Conservation (phyloP, 176 grass and related monocot genomes). For the Triticum aestivum region IWGSC_CS_RefSeq_v2.1 NC_057806.1:701773101-701773600, state of each 20-base stretch:
- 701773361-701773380: conserved; percentile 45
- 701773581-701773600: conserved; percentile 55
- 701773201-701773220: conserved; percentile 55
- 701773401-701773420: not conserved
- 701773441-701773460: not conserved
- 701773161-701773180: conserved; percentile 58
- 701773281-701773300: conserved; percentile 62
- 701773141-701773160: not conserved
- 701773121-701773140: not conserved
- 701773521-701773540: not conserved
- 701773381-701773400: conserved; percentile 14
- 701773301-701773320: conserved; percentile 27
- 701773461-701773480: not conserved
- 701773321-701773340: not conserved
- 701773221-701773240: conserved; percentile 71
- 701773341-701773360: conserved; percentile 31
- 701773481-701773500: not conserved
- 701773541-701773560: conserved; percentile 43
- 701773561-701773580: conserved; percentile 41
- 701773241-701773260: conserved; percentile 80
- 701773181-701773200: conserved; percentile 59
- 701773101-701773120: not conserved
- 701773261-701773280: conserved; percentile 85
- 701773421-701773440: not conserved
- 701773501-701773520: not conserved